phyloP scores from a whole-genome alignment of 306 rosid species.

The Sphenostylis stenocarpa region DNA sequence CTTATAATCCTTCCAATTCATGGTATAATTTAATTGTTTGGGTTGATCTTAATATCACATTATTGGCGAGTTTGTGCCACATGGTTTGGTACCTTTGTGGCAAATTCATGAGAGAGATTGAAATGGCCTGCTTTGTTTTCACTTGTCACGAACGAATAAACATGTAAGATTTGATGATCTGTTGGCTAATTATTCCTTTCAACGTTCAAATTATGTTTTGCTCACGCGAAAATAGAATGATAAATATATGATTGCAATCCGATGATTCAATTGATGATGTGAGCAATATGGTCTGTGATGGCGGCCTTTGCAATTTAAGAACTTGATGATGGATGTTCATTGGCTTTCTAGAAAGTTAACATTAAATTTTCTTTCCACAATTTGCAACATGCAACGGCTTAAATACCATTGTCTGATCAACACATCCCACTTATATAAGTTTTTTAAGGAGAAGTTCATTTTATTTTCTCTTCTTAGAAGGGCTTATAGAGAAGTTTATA shows the following conservation, averaged over 20 bases:
- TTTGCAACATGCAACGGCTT: background rate
- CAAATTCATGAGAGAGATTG: background rate
- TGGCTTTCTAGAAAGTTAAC: background rate
- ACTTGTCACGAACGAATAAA: background rate
- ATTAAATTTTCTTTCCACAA: background rate
- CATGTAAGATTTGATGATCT: background rate
- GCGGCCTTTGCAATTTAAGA: background rate
- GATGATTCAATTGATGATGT: background rate
- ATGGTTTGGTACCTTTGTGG: background rate
- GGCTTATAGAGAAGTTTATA: background rate
- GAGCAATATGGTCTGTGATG: background rate
- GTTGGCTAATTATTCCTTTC: background rate
- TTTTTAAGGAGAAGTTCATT: too few relatives aligned
- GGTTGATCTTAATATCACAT: background rate
- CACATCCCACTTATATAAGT: background rate
- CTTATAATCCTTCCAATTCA: background rate
- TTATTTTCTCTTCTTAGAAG: too few relatives aligned
- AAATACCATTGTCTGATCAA: conserved; percentile 9
- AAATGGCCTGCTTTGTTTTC: background rate
- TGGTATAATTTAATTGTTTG: background rate
- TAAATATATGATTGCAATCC: background rate
- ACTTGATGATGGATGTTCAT: background rate
- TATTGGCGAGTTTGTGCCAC: background rate
- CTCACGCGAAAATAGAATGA: background rate
- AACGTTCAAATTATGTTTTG: background rate